Evolutionary conservation across 1,284 basidiomycete genomes (phyloP).

Genomic region (Somion occarium): DNA sequence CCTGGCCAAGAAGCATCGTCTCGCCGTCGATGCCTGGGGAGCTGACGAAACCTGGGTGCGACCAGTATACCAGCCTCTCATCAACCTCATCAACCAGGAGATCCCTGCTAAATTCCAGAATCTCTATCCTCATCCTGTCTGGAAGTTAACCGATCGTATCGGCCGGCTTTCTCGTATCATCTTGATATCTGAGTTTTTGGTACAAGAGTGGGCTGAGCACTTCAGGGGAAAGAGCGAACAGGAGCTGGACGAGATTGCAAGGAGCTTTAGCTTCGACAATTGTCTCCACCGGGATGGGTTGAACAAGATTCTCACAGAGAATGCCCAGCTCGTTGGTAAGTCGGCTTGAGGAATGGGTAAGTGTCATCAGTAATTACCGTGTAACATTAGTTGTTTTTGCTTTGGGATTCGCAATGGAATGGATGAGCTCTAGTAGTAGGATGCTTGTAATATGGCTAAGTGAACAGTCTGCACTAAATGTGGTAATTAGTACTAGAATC

Average conservation of each 20-base stretch:
- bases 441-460: background rate
- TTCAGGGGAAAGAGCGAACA: conserved; percentile 49
- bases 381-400: background rate
- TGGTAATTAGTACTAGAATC: too few species aligned
- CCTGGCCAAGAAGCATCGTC: conserved; percentile 56
- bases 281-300: conserved; percentile 46
- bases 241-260: conserved; percentile 58
- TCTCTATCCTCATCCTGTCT: conserved; percentile 49
- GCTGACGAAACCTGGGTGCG: conserved; percentile 44
- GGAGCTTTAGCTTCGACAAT: conserved; percentile 57
- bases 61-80: conserved; percentile 51
- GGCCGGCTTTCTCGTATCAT: conserved; percentile 57
- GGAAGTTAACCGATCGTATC: conserved; percentile 41
- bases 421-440: background rate
- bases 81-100: conserved; percentile 47
- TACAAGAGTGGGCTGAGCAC: conserved; percentile 61
- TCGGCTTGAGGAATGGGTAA: background rate
- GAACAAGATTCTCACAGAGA: conserved; percentile 42
- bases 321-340: conserved; percentile 16
- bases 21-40: conserved; percentile 67
- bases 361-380: background rate
- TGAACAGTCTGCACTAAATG: background rate
- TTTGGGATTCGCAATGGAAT: background rate
- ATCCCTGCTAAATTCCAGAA: conserved; percentile 34
- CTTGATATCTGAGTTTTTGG: conserved; percentile 59